A percentile compares a stretch with the other conserved stretches of the same genome.
Conservation (phyloP, 768 basidiomycete genomes). For the Leucogyrophana mollusca region DNA sequence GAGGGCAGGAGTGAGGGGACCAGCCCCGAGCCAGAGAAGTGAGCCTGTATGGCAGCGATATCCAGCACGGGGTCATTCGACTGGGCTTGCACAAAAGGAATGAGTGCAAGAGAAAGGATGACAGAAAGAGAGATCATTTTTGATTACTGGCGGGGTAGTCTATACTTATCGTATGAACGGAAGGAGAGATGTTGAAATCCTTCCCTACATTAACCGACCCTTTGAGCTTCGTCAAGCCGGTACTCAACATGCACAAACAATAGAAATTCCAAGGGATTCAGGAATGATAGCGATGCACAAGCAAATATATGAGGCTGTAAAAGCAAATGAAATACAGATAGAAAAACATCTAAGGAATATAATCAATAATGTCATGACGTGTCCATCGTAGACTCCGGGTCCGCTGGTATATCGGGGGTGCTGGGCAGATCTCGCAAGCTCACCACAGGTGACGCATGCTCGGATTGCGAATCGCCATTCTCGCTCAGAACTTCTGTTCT, state of each 20-base stretch:
- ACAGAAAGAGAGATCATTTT: slow-evolving; percentile 35
- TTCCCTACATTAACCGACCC: too few species aligned
- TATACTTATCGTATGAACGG: too few species aligned
- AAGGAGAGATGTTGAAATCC: too few species aligned
- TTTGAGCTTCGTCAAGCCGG: too few species aligned
- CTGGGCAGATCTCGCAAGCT: slow-evolving; percentile 24
- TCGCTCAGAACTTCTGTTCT: slow-evolving; percentile 36
- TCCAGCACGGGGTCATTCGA: slow-evolving; percentile 38
- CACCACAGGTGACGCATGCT: slow-evolving; percentile 20
- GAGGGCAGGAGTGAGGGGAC: slow-evolving; percentile 58
- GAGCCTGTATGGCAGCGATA: slow-evolving; percentile 63
- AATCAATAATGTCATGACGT: slow-evolving; percentile 22
- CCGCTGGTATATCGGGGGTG: slow-evolving; percentile 25
- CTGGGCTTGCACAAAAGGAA: slow-evolving; percentile 48
- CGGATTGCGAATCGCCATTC: slow-evolving; percentile 28
- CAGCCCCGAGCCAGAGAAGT: slow-evolving; percentile 59
- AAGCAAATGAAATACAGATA: slow-evolving; percentile 33
- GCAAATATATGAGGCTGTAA: too few species aligned
- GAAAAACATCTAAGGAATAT: slow-evolving; percentile 19
- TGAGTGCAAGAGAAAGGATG: slow-evolving; percentile 35
- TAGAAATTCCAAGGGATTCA: too few species aligned
- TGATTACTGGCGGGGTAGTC: too few species aligned
- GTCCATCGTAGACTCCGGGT: slow-evolving; percentile 24
- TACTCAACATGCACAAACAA: slow-evolving; percentile 5
- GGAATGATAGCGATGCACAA: too few species aligned